Conservation (phyloP, 371 early-diverging fungal species). For the Batkoa obscura region DNA sequence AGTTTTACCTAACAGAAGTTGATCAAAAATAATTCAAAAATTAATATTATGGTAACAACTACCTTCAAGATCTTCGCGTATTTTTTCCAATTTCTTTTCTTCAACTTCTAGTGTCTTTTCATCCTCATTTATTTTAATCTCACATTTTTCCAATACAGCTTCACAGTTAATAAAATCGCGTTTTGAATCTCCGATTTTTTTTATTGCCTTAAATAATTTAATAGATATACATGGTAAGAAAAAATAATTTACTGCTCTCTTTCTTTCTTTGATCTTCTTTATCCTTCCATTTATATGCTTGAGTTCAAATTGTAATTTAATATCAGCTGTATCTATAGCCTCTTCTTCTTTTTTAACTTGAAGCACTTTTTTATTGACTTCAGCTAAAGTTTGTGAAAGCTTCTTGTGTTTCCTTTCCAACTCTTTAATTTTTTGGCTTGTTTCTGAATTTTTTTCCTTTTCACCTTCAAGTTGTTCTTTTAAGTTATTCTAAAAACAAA, state of each 20-base stretch:
- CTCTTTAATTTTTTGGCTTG: conserved; percentile 29
- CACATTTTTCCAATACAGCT: conserved; percentile 24
- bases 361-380: conserved; percentile 30
- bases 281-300: conserved; percentile 54
- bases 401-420: conserved; percentile 31
- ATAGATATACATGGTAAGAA: not conserved
- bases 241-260: conserved; percentile 22
- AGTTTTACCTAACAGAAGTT: conserved; percentile 34
- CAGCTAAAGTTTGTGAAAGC: conserved; percentile 38
- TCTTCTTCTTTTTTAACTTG: conserved; percentile 34
- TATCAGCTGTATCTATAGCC: conserved; percentile 58
- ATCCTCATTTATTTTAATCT: conserved; percentile 33
- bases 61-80: conserved; percentile 59
- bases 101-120: conserved; percentile 39
- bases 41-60: not conserved
- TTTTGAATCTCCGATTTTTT: conserved; percentile 21
- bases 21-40: not conserved
- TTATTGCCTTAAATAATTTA: conserved; percentile 20
- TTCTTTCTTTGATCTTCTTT: conserved; percentile 30
- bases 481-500: conserved; percentile 19
- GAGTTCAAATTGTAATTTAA: conserved; percentile 52
- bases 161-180: conserved; percentile 30
- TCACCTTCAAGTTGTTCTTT: conserved; percentile 33
- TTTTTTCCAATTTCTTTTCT: conserved; percentile 49
- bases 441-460: conserved; percentile 23